phyloP scores from a whole-genome alignment of 164 flowering plant species.

The Echeveria elegans region DNA sequence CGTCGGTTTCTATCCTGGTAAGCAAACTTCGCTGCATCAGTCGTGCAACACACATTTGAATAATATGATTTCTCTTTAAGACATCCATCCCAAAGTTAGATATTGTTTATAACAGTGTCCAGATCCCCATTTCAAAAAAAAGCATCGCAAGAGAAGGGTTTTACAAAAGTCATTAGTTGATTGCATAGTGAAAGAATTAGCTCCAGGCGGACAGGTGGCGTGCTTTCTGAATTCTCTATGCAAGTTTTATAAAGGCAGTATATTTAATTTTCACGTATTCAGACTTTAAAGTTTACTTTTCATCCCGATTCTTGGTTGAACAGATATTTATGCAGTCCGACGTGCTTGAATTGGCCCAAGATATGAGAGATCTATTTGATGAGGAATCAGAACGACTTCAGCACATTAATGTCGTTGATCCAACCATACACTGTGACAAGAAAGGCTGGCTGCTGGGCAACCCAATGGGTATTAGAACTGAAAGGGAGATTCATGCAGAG shows the following conservation, averaged over 20 bases:
- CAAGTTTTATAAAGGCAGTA: not conserved
- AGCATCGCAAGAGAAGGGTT: slow-evolving; percentile 87
- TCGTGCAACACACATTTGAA: no score
- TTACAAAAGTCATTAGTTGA: slow-evolving; percentile 75
- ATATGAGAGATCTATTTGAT: slow-evolving; percentile 79
- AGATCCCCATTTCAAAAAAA: slow-evolving; percentile 93
- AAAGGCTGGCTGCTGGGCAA: slow-evolving; percentile 71
- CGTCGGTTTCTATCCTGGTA: slow-evolving; percentile 71
- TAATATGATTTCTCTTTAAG: not conserved
- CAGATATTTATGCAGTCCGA: slow-evolving; percentile 84
- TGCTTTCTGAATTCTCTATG: not conserved
- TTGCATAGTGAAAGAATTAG: slow-evolving; percentile 47
- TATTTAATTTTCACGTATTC: not conserved
- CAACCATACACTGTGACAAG: slow-evolving; percentile 33
- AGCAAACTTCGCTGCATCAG: slow-evolving; percentile 17
- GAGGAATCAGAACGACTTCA: slow-evolving; percentile 29
- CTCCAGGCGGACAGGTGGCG: slow-evolving; percentile 68
- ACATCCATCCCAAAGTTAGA: not conserved
- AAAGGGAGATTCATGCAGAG: slow-evolving; percentile 93
- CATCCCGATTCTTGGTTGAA: not conserved
- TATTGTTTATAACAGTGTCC: slow-evolving; percentile 60
- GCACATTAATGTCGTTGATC: slow-evolving; percentile 36
- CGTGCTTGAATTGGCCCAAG: slow-evolving; percentile 72
- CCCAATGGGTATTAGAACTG: slow-evolving; percentile 89
- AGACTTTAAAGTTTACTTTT: not conserved